phyloP scores from a whole-genome alignment of 2,329 filamentous ascomycete species.

The Beauveria caledonica region DNA sequence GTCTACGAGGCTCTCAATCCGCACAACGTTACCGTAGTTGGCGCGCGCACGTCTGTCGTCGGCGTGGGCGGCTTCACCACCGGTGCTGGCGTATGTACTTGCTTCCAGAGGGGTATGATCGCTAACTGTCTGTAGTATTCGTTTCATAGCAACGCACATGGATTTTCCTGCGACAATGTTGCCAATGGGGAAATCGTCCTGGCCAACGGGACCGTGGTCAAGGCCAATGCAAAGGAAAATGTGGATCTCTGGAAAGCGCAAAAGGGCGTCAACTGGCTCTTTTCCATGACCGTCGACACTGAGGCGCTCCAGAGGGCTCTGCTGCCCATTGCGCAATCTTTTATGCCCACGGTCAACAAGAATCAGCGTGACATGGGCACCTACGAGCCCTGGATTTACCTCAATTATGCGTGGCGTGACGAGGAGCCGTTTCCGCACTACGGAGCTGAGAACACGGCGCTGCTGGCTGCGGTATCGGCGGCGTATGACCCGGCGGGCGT shows the following conservation, averaged over 20 bases:
- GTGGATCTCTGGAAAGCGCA: constrained; percentile 36
- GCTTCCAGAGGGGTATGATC: neutral
- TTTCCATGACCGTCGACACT: constrained; percentile 31
- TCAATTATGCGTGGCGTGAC: constrained; percentile 34
- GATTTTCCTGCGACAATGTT: constrained; percentile 34
- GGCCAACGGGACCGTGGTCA: constrained; percentile 31
- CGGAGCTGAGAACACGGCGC: constrained; percentile 26
- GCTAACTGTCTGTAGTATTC: constrained; percentile 18
- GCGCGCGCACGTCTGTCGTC: constrained; percentile 32
- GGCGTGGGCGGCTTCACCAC: constrained; percentile 24
- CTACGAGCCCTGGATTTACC: constrained; percentile 29
- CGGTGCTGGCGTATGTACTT: constrained; percentile 18
- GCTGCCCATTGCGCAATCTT: constrained; percentile 20
- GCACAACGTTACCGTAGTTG: constrained; percentile 31
- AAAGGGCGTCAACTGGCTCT: constrained; percentile 34
- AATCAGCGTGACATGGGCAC: constrained; percentile 21
- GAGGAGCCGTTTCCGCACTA: constrained; percentile 32
- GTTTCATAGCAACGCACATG: constrained; percentile 23
- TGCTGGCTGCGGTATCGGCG: constrained; percentile 20
- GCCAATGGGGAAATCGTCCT: constrained; percentile 36
- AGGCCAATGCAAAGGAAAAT: constrained; percentile 29
- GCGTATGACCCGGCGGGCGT: constrained; percentile 27
- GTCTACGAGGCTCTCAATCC: constrained; percentile 20
- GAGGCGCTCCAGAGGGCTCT: constrained; percentile 26
- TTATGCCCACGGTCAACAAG: constrained; percentile 18